Base-by-base conservation (phyloP, 805 yeast genomes). In the Debaryomyces tyrocola region DNA sequence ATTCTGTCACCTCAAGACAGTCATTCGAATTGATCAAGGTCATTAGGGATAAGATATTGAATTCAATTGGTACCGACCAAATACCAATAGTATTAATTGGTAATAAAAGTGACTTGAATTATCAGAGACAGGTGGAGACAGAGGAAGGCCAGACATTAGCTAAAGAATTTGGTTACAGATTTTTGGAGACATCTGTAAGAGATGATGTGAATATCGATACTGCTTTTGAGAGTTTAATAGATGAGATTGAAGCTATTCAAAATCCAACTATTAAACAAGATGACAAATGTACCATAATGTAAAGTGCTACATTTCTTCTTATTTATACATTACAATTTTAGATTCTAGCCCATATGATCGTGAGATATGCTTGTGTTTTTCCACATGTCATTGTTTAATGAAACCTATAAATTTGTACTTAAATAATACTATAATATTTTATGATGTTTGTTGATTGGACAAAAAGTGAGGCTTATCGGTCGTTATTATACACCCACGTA, bases 41-140 rank as follows among this genome's bases (percentile, higher is more conserved):
- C 36, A 85, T 91, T 34, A 78, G 96, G 60, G 96, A 89, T 62
- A 90, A 90, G 73, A 84, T 90, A 44, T 70, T 89, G 49, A 90
- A 89, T 57, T 78, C 83, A 14, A 74, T 79, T 27, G 82, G 82
- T 4, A 65, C 68, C 40, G 79, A 76, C 41, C 64, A 67, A 31
- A 66, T 73, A 6, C 82, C 82, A 1, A 64, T 79, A 65, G 73
- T 78, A 10, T 64, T 78, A 49, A 66, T 89, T 7, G 96, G 94
- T 11, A 87, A 87, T 66, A 87, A 88, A 66, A 69, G 79, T 41
- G 95, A 87, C 63, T 70, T 87, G 42, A 77, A 79, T 50, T 63
- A 61, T 44, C 78, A 78, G 51, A 83, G 85, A 56, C 79, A 92
- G 50, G 87, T 85, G 12, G 69, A 80, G 11, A 73, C 68, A 37